Percentiles rank a stretch among this genome's conserved stretches.
phyloP scores from a whole-genome alignment of 345 rosid genomes.

The Eutrema heterophyllum region DNA sequence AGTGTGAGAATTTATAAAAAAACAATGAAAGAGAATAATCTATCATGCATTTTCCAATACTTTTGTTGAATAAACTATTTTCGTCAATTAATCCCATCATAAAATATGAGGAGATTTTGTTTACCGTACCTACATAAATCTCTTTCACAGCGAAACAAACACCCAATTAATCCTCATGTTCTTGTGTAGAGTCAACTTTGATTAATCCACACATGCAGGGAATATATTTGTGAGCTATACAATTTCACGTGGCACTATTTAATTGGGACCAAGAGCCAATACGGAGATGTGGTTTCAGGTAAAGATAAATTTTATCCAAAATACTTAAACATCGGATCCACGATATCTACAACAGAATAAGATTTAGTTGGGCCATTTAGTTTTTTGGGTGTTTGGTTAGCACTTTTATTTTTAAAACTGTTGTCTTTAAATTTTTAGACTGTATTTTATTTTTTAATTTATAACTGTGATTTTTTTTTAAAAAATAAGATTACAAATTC shows the following conservation, averaged over 20 bases:
- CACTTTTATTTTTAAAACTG: too few species aligned
- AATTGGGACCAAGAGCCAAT: not conserved
- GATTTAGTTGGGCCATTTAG: not conserved
- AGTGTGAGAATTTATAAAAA: not conserved
- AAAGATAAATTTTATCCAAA: not conserved
- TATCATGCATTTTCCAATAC: not conserved
- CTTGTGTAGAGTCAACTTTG: constrained; percentile 12
- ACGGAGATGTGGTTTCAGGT: not conserved
- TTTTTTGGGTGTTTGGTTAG: too few species aligned
- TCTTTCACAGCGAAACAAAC: constrained; percentile 1
- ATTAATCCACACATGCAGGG: not conserved
- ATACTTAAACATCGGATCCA: not conserved
- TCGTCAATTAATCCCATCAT: not conserved
- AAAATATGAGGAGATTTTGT: not conserved
- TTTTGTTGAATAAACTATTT: not conserved
- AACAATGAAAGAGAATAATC: not conserved
- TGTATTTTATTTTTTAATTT: too few species aligned
- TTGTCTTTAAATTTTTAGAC: too few species aligned
- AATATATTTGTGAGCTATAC: constrained; percentile 5
- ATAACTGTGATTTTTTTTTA: too few species aligned
- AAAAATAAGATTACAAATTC: too few species aligned
- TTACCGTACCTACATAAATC: not conserved
- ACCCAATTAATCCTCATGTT: not conserved
- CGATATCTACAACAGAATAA: too few species aligned
- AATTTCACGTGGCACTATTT: not conserved